Conservation (phyloP, 2,329 filamentous ascomycete genomes). For the Alternaria sp. region DNA sequence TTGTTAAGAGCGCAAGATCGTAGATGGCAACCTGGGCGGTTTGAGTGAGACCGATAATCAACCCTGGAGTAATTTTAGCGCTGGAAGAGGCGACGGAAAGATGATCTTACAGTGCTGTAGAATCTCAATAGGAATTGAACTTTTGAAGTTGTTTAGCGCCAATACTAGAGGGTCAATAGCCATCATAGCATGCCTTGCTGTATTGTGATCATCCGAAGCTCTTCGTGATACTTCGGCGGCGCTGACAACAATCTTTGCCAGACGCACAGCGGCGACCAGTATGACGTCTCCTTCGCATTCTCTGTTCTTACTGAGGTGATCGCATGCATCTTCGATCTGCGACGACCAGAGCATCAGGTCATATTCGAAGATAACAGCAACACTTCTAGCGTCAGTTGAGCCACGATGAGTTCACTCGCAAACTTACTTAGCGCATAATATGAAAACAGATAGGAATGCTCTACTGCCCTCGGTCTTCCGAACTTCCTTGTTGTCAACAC, state of each 20-base stretch:
- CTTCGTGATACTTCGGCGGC: conserved; percentile 27
- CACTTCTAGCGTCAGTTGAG: conserved; percentile 16
- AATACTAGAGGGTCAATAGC: conserved; percentile 20
- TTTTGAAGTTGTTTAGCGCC: conserved; percentile 16
- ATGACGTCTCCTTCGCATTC: conserved; percentile 60
- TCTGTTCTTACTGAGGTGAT: conserved; percentile 53
- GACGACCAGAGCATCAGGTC: conserved; percentile 64
- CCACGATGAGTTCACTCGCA: background rate
- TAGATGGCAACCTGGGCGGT: conserved; percentile 22
- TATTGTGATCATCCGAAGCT: conserved; percentile 22
- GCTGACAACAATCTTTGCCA: conserved; percentile 32
- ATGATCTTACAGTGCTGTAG: conserved; percentile 20
- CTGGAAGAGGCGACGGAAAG: background rate
- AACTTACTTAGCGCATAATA: conserved; percentile 49
- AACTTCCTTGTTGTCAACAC: conserved; percentile 1
- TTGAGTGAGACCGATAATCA: conserved; percentile 16
- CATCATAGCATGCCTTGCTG: conserved; percentile 12
- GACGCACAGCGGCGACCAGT: conserved; percentile 53
- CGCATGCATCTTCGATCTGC: conserved; percentile 65
- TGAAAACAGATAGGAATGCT: conserved; percentile 58
- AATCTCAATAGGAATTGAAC: conserved; percentile 7
- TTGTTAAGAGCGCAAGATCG: conserved; percentile 19
- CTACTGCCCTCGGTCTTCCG: conserved; percentile 59
- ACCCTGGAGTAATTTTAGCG: conserved; percentile 6
- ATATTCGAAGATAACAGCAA: conserved; percentile 27